Evolutionary conservation across 306 rosid species (phyloP), one percentile per base, ranked within the genome.

Genomic region (Glycine latifolia): DNA sequence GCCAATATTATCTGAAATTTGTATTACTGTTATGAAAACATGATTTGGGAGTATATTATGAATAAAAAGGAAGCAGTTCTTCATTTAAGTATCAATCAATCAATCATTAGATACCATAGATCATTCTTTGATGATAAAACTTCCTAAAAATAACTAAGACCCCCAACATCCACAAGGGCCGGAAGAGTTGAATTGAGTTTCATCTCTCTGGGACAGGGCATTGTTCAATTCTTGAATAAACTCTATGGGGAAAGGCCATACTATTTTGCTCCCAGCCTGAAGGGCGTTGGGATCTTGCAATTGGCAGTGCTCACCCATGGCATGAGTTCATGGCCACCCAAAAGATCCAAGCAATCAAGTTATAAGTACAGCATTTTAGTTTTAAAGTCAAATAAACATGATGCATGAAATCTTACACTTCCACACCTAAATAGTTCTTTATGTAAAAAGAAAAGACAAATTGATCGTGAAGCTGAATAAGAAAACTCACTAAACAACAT

Each of bases 1-100:
- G 53, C 35, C 67, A 84, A 49, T 52, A 31, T 83, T 86, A 76
- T 79, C 43, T 15, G 10, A 39, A 59, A 58, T 62, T 68, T 68
- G 37, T 13, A 79, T 53, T 54, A 72, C 53, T 35, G 11, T 50
- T 47, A 35, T 10, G 13, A 35, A 58, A 78, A 66, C 44, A 50
- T 52, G 55, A 65, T 53, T 33, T 52, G 41, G 15, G 33, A 56
- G 50, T 31, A 16, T 39, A 46, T 37, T 58, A 67, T 5, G n/a
- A 66, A 66, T 43, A 60, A 33, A 69, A 75, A 80, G 43, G 68
- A 62, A 16, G 41, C 2, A 53, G 16, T 8, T 67, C 8, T 46
- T 63, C 71, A 41, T 60, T 55, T 35, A 26, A 84, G 69, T 37
- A 37, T 46, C 46, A 50, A 35, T 69, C 56, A 4, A 62, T 71